Evolutionary conservation across 306 rosid genomes (phyloP), one percentile per base, ranked within the genome.

Genomic region (Urtica urens): DNA sequence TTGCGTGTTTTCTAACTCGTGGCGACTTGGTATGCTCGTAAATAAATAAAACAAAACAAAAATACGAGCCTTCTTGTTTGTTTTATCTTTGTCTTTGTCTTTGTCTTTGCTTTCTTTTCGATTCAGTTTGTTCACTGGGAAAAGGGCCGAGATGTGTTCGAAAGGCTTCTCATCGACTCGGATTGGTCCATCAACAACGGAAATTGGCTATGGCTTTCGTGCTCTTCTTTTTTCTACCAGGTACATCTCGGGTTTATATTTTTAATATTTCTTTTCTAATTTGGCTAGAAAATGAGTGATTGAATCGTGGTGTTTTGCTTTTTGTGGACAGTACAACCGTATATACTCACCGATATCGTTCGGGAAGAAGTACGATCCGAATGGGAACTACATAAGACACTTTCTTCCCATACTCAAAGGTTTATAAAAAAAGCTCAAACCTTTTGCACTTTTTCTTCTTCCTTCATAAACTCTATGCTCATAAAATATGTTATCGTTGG

Each of bases 101-200:
- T 34, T 56, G 31, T 38, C 16, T 45, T 40, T 23, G 28, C 39
- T 20, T 41, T 22, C 30, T 40, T 23, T 64, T 45, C 49, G 40
- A 21, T 46, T 28, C 64, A 88, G 97, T 88, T 84, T 68, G 63
- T 78, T 59, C 97, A 84, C 37, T 84, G 97, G 95, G 95, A 84
- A 65, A 83, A 81, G 70, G 97, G 97, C 37, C 95, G 95, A 15
- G 86, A 88, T 38, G 84, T 88, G 35, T 88, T 88, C 43, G 97
- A 72, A 67, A 78, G 97, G 75, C 97, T 88, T 65, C 77, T 88
- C 60, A 78, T 88, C 50, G 97, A 84, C 77, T 81, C 97, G 40
- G 97, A 88, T 55, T 88, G 95, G 97, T 86, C 95, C 31, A 78
- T 88, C 60, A 88, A 81, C 73, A 84, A 81, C 60, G 97, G 90